A percentile compares a stretch with the other conserved stretches of the same genome.
phyloP scores from a whole-genome alignment of 352 stramenopile species.

The Globisporangium sylvaticum region DNA sequence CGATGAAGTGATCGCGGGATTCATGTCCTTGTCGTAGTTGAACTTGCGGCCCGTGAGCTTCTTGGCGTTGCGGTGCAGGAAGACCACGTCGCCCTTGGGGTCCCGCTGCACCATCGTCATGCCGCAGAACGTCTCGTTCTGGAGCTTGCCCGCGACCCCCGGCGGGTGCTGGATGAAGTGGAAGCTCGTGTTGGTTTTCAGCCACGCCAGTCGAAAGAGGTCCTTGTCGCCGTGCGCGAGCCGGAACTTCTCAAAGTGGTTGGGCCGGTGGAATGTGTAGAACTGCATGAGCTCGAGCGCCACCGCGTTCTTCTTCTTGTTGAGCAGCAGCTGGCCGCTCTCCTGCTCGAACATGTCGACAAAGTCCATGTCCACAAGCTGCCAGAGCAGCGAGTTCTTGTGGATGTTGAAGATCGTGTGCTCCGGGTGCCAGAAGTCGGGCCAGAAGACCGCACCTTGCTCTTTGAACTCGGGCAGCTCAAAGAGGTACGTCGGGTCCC shows the following conservation, averaged over 20 bases:
- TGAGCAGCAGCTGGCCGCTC: constrained; percentile 54
- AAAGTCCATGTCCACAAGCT: constrained; percentile 43
- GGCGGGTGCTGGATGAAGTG: constrained; percentile 50
- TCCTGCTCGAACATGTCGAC: constrained; percentile 78
- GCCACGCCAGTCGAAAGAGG: constrained; percentile 53
- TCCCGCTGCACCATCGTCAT: constrained; percentile 49
- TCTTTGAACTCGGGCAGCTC: constrained; percentile 32
- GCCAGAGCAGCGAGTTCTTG: constrained; percentile 42
- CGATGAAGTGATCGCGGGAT: background rate
- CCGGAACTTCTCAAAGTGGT: constrained; percentile 35
- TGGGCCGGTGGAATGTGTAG: constrained; percentile 45
- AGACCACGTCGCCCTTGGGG: constrained; percentile 28
- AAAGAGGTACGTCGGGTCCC: constrained; percentile 66
- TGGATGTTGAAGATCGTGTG: constrained; percentile 70
- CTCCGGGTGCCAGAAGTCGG: constrained; percentile 66
- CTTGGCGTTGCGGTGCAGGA: constrained; percentile 48
- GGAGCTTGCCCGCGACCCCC: constrained; percentile 30
- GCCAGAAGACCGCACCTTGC: constrained; percentile 61
- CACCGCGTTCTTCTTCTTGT: constrained; percentile 28
- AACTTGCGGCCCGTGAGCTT: constrained; percentile 34
- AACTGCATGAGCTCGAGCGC: constrained; percentile 34
- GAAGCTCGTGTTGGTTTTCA: constrained; percentile 42
- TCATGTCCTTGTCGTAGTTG: constrained; percentile 2
- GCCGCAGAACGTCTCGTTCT: constrained; percentile 42
- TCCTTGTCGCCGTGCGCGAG: constrained; percentile 55